Evolutionary conservation across 1,139 yeast species (phyloP).

Genomic region (Scheffersomyces insectosa): DNA sequence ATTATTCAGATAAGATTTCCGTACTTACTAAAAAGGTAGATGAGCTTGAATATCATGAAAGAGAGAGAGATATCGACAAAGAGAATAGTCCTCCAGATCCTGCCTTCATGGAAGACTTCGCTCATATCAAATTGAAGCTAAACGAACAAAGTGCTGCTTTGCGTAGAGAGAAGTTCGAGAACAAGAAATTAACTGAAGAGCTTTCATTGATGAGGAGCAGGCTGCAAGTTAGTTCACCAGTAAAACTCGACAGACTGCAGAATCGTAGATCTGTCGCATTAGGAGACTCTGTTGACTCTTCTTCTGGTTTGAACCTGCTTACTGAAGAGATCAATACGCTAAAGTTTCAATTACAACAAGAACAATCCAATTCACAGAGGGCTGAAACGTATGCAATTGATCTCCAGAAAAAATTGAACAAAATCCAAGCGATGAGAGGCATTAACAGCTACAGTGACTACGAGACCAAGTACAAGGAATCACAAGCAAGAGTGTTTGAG

Average conservation of each 20-base stretch:
- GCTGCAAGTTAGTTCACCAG: constrained; percentile 25
- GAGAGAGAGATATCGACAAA: constrained; percentile 23
- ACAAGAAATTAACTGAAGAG: constrained; percentile 57
- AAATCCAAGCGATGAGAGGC: constrained; percentile 44
- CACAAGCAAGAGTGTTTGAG: constrained; percentile 35
- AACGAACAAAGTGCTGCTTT: constrained; percentile 54
- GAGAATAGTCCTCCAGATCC: constrained; percentile 43
- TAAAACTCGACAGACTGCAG: constrained; percentile 13
- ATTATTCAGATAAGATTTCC: constrained; percentile 28
- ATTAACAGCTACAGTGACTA: constrained; percentile 34
- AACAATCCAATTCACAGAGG: constrained; percentile 42
- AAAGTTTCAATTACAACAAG: constrained; percentile 39
- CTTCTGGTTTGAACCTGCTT: constrained; percentile 22
- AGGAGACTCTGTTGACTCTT: constrained; percentile 30
- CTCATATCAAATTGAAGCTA: constrained; percentile 50
- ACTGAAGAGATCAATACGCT: constrained; percentile 38
- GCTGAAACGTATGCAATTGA: constrained; percentile 51
- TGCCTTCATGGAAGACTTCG: constrained; percentile 44
- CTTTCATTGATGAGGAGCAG: constrained; percentile 53
- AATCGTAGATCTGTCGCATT: constrained; percentile 34
- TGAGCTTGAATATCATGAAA: constrained; percentile 18
- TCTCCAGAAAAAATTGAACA: constrained; percentile 47
- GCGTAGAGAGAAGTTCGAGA: constrained; percentile 56
- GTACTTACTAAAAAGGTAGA: constrained; percentile 24
- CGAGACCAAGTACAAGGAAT: constrained; percentile 39